Evolutionary conservation across 208 protist species (phyloP).

Genomic region (Crithidia expoeki): DNA sequence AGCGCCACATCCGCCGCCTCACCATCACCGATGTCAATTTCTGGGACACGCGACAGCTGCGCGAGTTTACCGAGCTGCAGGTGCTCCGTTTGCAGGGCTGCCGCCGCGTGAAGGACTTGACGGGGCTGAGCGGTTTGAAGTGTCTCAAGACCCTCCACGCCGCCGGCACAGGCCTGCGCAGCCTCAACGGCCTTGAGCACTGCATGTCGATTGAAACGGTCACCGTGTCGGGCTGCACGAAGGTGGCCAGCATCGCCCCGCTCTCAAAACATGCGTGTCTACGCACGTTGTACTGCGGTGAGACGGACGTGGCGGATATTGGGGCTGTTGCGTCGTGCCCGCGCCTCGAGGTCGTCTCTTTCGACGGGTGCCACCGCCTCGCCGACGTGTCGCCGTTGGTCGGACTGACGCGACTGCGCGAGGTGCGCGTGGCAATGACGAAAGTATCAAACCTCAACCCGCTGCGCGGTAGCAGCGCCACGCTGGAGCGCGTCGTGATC

Average conservation of each 20-base stretch:
- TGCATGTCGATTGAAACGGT: constrained; percentile 12
- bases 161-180: constrained; percentile 17
- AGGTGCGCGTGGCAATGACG: constrained; percentile 8
- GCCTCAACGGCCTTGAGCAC: constrained; percentile 8
- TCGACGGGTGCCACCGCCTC: constrained; percentile 13
- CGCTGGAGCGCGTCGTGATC: constrained; percentile 14
- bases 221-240: constrained; percentile 15
- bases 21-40: constrained; percentile 13
- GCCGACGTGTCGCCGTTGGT: constrained; percentile 5
- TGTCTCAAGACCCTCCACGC: constrained; percentile 17
- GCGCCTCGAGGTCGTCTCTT: constrained; percentile 15
- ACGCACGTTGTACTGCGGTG: constrained; percentile 15
- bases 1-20: constrained; percentile 9
- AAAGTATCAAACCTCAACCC: constrained; percentile 8
- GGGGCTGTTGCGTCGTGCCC: constrained; percentile 10
- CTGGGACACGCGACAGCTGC: constrained; percentile 6
- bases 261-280: constrained; percentile 7
- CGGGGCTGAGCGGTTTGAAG: background rate
- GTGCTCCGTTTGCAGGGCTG: constrained; percentile 9
- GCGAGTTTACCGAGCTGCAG: constrained; percentile 10
- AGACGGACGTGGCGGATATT: constrained; percentile 13
- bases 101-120: constrained; percentile 13
- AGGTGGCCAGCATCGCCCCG: constrained; percentile 12
- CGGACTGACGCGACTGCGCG: background rate
- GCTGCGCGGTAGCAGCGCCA: constrained; percentile 12